These are phyloP conservation scores for Aleurites moluccanus DNA, from an alignment of 441 rosid genomes.

Conservation along the genomic window DNA sequence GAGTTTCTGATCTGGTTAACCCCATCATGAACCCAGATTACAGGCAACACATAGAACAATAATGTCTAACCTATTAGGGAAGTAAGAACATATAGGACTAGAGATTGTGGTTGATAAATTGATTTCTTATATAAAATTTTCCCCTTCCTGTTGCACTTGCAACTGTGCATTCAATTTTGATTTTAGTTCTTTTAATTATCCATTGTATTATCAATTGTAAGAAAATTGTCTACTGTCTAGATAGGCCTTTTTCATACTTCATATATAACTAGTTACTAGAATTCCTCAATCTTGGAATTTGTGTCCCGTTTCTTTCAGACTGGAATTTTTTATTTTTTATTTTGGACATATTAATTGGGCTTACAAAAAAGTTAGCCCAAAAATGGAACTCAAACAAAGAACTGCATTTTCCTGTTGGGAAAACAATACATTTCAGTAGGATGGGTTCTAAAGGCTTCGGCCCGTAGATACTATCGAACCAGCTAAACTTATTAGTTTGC, in stretches of 20 bases:
- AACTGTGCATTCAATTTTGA: background rate
- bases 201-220: background rate
- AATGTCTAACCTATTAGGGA: conserved; percentile 18
- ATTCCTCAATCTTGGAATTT: too few species aligned
- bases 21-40: conserved; percentile 15
- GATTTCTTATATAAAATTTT: background rate
- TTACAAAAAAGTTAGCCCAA: too few species aligned
- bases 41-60: conserved; percentile 23
- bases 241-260: background rate
- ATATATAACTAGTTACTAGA: too few species aligned
- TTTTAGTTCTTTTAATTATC: background rate
- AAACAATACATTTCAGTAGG: too few species aligned
- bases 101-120: conserved; percentile 2
- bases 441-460: too few species aligned
- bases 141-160: background rate
- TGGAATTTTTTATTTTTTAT: too few species aligned
- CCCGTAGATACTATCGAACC: too few species aligned
- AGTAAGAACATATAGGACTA: background rate
- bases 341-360: too few species aligned
- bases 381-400: too few species aligned
- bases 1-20: conserved; percentile 26
- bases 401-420: too few species aligned
- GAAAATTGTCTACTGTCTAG: background rate
- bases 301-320: too few species aligned
- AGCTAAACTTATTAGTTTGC: too few species aligned